A percentile compares a stretch with the other conserved stretches of the same genome.
Evolutionary conservation across 139 green algal genomes (phyloP).

Genomic region (Closterium sp.): DNA sequence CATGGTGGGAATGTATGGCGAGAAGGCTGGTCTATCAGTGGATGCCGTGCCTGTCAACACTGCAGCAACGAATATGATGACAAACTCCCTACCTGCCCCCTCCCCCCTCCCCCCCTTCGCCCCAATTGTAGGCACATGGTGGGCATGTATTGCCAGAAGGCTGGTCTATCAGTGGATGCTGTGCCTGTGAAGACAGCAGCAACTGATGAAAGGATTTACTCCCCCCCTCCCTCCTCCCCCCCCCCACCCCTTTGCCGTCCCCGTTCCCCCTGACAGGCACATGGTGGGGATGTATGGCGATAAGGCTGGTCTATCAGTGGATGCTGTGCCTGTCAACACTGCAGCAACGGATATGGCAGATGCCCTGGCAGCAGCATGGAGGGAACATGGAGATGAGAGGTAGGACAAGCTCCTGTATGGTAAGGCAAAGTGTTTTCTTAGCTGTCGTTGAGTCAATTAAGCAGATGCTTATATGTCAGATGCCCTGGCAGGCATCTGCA

Average conservation of each 20-base stretch:
- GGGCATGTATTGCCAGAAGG: not conserved
- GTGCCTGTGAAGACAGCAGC: not conserved
- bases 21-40: not conserved
- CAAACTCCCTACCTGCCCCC: conserved; percentile 3
- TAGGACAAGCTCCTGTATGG: not conserved
- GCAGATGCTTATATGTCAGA: conserved; percentile 61
- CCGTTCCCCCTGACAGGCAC: conserved; percentile 12
- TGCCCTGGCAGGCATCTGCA: conserved; percentile 60
- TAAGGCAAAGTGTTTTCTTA: too few species aligned
- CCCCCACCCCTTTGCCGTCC: not conserved
- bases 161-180: not conserved
- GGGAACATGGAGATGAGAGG: conserved; percentile 31
- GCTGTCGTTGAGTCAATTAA: too few species aligned
- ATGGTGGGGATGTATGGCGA: conserved; percentile 7
- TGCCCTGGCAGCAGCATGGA: conserved; percentile 62
- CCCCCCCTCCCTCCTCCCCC: not conserved
- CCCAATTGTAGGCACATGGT: not conserved
- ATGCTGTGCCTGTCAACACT: conserved; percentile 70
- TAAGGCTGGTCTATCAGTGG: not conserved
- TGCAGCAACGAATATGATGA: conserved; percentile 60
- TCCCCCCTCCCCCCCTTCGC: not conserved
- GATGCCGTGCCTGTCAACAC: conserved; percentile 70
- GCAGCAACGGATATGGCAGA: conserved; percentile 61
- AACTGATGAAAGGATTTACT: not conserved
- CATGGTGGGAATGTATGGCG: conserved; percentile 10